Evolutionary conservation across 768 basidiomycete genomes (phyloP).

Genomic region (Xerocomus potaroensis): DNA sequence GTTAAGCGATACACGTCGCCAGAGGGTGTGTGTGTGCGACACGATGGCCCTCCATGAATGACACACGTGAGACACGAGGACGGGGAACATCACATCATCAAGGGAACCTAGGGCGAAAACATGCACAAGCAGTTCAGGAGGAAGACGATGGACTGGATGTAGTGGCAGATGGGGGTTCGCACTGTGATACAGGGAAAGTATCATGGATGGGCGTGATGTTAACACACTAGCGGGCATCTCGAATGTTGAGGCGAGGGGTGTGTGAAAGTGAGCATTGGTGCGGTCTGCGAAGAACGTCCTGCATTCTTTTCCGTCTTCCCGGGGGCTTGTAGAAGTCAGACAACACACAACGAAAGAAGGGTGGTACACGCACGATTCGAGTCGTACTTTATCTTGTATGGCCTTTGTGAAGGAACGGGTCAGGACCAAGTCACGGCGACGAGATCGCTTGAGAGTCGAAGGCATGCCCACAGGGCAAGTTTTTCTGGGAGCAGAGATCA

Average conservation of each 20-base stretch:
- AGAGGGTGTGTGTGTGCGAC: constrained; percentile 56
- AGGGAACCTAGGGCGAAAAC: constrained; percentile 60
- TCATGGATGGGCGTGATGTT: constrained; percentile 27
- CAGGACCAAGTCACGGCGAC: constrained; percentile 43
- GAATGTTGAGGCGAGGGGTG: constrained; percentile 13
- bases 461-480: constrained; percentile 32
- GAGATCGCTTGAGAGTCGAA: constrained; percentile 43
- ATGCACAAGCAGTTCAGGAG: constrained; percentile 58
- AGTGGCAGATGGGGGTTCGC: constrained; percentile 22
- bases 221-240: constrained; percentile 11
- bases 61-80: constrained; percentile 68
- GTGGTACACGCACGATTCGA: constrained; percentile 28
- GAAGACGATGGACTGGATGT: constrained; percentile 56
- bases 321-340: constrained; percentile 14
- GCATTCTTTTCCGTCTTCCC: constrained; percentile 19
- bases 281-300: constrained; percentile 18
- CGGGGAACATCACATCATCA: constrained; percentile 52
- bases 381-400: constrained; percentile 39
- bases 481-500: constrained; percentile 12
- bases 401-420: constrained; percentile 49
- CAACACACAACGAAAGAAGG: background rate
- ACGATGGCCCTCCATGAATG: constrained; percentile 58
- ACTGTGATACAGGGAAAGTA: constrained; percentile 22
- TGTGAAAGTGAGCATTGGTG: constrained; percentile 16
- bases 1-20: constrained; percentile 55